phyloP scores from a whole-genome alignment of 1,139 yeast genomes.

The Blastobotrys ciferrii region DNA sequence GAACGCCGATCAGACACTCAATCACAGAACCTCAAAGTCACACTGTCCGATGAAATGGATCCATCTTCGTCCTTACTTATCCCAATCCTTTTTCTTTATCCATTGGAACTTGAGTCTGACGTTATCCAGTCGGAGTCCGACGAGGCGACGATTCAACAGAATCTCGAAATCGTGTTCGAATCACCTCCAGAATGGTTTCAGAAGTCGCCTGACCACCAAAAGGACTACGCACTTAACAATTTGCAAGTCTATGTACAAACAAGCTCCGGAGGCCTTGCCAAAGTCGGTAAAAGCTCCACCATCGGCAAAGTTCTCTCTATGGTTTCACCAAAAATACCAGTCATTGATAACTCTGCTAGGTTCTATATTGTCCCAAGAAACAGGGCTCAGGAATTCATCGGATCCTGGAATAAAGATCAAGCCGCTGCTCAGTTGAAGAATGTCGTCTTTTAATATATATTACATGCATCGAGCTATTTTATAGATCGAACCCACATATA shows the following conservation, averaged over 20 bases:
- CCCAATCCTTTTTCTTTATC: conserved; percentile 81
- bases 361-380: conserved; percentile 77
- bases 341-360: conserved; percentile 72
- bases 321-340: conserved; percentile 65
- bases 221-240: conserved; percentile 53
- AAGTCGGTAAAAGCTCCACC: conserved; percentile 75
- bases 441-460: neutral
- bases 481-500: no score
- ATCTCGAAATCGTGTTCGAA: conserved; percentile 47
- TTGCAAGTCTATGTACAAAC: conserved; percentile 83
- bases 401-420: conserved; percentile 60
- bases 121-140: conserved; percentile 66
- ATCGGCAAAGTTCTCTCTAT: conserved; percentile 63
- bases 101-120: conserved; percentile 82
- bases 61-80: conserved; percentile 74
- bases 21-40: conserved; percentile 36
- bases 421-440: conserved; percentile 18
- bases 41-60: conserved; percentile 68
- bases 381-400: conserved; percentile 63
- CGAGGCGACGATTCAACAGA: conserved; percentile 55
- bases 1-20: conserved; percentile 1
- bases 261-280: conserved; percentile 75
- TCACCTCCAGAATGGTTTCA: conserved; percentile 73
- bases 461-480: no score
- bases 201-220: conserved; percentile 33